Evolutionary conservation across 129 eudicot genomes (phyloP), one percentile per base, ranked within the genome.

Genomic region (Sambucus nigra): DNA sequence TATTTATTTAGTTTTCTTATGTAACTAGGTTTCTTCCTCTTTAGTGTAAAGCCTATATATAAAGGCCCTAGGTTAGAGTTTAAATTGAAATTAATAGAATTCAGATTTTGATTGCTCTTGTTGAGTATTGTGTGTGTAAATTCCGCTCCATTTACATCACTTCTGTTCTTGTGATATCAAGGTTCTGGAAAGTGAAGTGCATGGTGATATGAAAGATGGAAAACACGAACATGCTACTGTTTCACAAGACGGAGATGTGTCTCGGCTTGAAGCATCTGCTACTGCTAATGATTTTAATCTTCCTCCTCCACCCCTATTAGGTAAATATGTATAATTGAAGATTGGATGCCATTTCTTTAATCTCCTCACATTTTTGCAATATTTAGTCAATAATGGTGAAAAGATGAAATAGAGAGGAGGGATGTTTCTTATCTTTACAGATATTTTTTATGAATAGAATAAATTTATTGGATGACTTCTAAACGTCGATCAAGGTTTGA

Each of bases 271-370:
- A 61, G 64, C 18, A 1, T 24, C 35, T 50, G 19, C 24, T 47
- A 23, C 57, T 8, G 24, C 38, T 53, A 45, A 60, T 61, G 65
- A 64, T 47, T 54, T 18, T 31, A 65, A 29, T 15, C 61, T 72
- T 67, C 84, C 84, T 51, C 70, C 69, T 25, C 83, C 78, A 23
- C 84, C 86, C 60, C 29, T 70, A 47, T 66, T 67, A 66, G 80
- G 94, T 79, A 64, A 65, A 24, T 20, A 42, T n/a, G n/a, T n/a
- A n/a, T 18, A 33, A 7, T 29, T 19, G 25, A 22, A 26, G 38
- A 46, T 60, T 47, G 21, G 54, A 4, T 5, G 20, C 31, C 54
- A 45, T 45, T 27, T 57, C 21, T 25, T 32, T 47, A 4, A 14
- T 8, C 33, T 65, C 25, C 29, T n/a, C 25, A 13, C 7, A 29